phyloP scores from a whole-genome alignment of 805 yeast species.

The Hanseniaspora taiwanica region DNA sequence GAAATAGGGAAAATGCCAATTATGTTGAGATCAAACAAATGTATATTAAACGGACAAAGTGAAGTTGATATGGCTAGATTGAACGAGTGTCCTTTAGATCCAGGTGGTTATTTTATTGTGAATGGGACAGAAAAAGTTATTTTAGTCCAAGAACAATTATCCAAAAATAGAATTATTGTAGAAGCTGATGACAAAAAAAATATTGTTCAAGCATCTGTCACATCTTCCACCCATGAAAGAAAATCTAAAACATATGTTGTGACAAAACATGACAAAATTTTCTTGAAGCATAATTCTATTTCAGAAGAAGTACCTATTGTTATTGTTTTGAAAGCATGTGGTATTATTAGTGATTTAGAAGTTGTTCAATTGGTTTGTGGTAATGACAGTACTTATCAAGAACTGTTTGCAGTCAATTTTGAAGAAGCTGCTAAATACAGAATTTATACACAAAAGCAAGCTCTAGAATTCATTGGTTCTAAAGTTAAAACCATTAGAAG shows the following conservation, averaged over 20 bases:
- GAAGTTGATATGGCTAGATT: constrained; percentile 77
- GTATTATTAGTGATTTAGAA: constrained; percentile 82
- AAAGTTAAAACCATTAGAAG: constrained; percentile 89
- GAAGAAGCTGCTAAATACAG: constrained; percentile 86
- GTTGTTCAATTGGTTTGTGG: constrained; percentile 93
- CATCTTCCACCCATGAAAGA: constrained; percentile 96
- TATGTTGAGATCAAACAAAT: constrained; percentile 87
- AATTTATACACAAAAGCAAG: constrained; percentile 85
- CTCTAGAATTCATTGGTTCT: constrained; percentile 79
- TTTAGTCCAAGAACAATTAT: constrained; percentile 89
- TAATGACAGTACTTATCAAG: constrained; percentile 75
- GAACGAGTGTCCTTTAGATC: constrained; percentile 94
- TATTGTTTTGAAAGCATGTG: constrained; percentile 86
- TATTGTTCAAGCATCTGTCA: constrained; percentile 93
- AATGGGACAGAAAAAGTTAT: constrained; percentile 98
- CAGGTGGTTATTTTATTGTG: constrained; percentile 96
- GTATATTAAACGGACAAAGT: constrained; percentile 66
- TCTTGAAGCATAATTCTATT: constrained; percentile 88
- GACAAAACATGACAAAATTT: constrained; percentile 79
- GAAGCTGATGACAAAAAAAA: constrained; percentile 94
- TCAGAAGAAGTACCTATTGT: constrained; percentile 94
- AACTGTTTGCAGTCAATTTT: constrained; percentile 79
- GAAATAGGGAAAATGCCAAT: constrained; percentile 99
- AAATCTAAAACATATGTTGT: constrained; percentile 94
- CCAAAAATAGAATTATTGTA: constrained; percentile 93